These are phyloP conservation scores for Trichomonas gallinae DNA, from an alignment of 208 protist species.

Conservation along the genomic window DNA sequence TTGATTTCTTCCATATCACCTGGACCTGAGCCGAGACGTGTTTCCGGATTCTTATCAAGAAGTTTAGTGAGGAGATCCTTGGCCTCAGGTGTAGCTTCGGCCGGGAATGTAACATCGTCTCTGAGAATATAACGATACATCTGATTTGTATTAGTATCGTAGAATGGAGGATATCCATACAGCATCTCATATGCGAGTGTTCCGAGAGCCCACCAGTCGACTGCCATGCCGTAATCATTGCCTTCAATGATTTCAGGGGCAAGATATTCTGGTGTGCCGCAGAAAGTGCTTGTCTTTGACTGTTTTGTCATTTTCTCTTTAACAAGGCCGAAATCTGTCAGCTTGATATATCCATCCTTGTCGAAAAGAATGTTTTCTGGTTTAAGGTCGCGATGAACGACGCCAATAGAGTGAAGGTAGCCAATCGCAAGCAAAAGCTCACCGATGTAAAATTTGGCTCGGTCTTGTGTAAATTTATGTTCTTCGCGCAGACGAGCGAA, in stretches of 20 bases:
- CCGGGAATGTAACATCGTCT: constrained; percentile 38
- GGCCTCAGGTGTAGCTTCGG: constrained; percentile 35
- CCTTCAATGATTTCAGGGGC: neutral
- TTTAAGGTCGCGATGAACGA: constrained; percentile 31
- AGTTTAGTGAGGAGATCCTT: constrained; percentile 37
- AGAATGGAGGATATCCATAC: constrained; percentile 52
- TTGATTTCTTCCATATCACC: constrained; percentile 42
- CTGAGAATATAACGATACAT: constrained; percentile 52
- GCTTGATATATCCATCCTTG: constrained; percentile 7
- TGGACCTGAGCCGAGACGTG: constrained; percentile 25
- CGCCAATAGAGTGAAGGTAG: constrained; percentile 5
- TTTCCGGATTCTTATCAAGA: constrained; percentile 29
- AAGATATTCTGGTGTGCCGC: neutral
- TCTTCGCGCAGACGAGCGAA: constrained; percentile 33
- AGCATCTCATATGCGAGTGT: constrained; percentile 60
- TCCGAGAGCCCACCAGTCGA: constrained; percentile 61
- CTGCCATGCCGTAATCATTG: constrained; percentile 41
- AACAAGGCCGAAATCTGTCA: neutral
- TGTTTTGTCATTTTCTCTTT: constrained; percentile 1
- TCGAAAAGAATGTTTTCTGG: constrained; percentile 31
- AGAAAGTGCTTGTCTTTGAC: neutral
- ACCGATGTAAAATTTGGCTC: constrained; percentile 21
- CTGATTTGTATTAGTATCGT: constrained; percentile 43
- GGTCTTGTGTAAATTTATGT: neutral
- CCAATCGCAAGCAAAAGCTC: constrained; percentile 26